Evolutionary conservation across 1,284 basidiomycete genomes (phyloP).

Genomic region (Tremellales sp.): DNA sequence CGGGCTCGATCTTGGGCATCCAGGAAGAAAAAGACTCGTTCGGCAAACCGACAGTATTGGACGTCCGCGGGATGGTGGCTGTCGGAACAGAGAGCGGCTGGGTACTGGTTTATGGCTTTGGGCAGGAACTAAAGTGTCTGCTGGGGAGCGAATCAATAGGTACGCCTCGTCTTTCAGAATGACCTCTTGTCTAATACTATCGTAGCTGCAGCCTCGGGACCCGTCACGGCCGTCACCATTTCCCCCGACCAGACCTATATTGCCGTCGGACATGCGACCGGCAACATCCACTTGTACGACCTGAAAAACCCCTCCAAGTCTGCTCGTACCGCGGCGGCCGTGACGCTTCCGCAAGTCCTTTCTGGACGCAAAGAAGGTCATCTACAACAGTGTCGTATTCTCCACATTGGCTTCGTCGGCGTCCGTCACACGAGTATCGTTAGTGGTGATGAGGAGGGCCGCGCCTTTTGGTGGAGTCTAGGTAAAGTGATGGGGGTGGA

Average conservation of each 20-base stretch:
- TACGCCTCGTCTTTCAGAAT: constrained; percentile 50
- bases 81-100: constrained; percentile 78
- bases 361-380: constrained; percentile 93
- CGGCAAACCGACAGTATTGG: constrained; percentile 73
- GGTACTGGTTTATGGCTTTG: constrained; percentile 83
- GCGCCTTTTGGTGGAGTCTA: constrained; percentile 92
- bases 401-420: constrained; percentile 86
- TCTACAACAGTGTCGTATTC: constrained; percentile 75
- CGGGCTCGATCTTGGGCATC: constrained; percentile 50
- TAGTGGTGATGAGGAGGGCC: constrained; percentile 82
- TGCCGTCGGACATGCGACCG: constrained; percentile 80
- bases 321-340: constrained; percentile 37
- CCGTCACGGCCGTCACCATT: constrained; percentile 85
- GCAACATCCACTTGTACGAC: constrained; percentile 84
- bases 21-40: constrained; percentile 5
- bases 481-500: constrained; percentile 95
- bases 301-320: constrained; percentile 60
- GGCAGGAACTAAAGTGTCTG: constrained; percentile 73
- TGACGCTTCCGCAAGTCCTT: constrained; percentile 52
- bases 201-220: constrained; percentile 61
- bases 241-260: constrained; percentile 93
- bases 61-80: constrained; percentile 83
- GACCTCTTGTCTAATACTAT: background rate
- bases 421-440: constrained; percentile 90
- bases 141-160: constrained; percentile 67